A percentile compares a stretch with the other conserved stretches of the same genome.
phyloP scores from a whole-genome alignment of 208 protist genomes.

The Zelonia costaricensis region DNA sequence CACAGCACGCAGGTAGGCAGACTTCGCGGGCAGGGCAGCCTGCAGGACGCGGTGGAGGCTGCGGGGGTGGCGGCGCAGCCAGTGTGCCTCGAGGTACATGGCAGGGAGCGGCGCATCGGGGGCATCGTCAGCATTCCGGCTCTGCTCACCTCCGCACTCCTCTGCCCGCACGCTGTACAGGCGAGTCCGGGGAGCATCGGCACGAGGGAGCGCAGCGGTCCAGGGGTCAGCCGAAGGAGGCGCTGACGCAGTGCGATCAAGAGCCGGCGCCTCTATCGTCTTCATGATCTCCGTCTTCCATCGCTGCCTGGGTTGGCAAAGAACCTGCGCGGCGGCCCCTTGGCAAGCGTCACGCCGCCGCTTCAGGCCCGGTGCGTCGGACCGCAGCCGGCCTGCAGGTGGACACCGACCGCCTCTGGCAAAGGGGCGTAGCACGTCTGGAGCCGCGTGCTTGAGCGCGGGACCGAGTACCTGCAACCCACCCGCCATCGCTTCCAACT shows the following conservation, averaged over 20 bases:
- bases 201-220: conserved; percentile 5
- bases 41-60: conserved; percentile 7
- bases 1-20: too few species aligned
- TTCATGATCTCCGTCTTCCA: too few species aligned
- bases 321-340: background rate
- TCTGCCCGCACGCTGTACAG: conserved; percentile 5
- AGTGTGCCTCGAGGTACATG: conserved; percentile 11
- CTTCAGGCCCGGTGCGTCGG: too few species aligned
- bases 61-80: conserved; percentile 17
- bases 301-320: too few species aligned
- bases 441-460: conserved; percentile 30
- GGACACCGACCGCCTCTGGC: too few species aligned
- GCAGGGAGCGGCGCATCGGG: background rate
- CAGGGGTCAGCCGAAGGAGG: background rate
- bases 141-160: background rate
- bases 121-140: background rate
- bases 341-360: background rate
- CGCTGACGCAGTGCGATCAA: too few species aligned
- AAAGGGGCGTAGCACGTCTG: background rate
- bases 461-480: conserved; percentile 70
- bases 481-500: conserved; percentile 55
- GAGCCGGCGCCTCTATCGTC: background rate
- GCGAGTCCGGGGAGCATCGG: conserved; percentile 16
- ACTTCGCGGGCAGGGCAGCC: conserved; percentile 4
- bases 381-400: too few species aligned